phyloP scores from a whole-genome alignment of 2,329 filamentous ascomycete species.

The Zymoseptoria brevis region DNA sequence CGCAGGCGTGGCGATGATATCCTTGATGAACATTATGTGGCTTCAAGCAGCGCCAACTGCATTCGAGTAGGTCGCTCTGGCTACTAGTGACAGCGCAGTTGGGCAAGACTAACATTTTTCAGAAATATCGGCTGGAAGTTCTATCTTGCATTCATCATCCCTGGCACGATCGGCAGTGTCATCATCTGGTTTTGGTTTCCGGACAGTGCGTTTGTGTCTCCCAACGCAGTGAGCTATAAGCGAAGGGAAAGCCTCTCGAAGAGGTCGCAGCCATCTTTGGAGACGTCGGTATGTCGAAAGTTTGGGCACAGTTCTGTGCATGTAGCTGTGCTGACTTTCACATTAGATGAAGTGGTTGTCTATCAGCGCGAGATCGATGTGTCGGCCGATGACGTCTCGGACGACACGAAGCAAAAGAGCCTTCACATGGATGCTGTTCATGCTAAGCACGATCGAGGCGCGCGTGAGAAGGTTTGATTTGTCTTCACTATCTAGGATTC shows the following conservation, averaged over 20 bases:
- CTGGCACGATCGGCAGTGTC: slow-evolving; percentile 10
- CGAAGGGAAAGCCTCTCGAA: slow-evolving; percentile 14
- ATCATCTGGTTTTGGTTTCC: slow-evolving; percentile 14
- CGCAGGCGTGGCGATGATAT: slow-evolving; percentile 16
- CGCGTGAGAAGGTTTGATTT: background rate
- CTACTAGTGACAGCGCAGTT: background rate
- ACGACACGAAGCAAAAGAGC: background rate
- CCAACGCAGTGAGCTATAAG: background rate
- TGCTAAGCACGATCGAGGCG: background rate
- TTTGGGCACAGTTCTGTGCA: too few species aligned
- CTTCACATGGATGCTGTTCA: background rate
- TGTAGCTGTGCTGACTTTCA: background rate
- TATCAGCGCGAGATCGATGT: slow-evolving; percentile 6
- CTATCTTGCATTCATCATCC: slow-evolving; percentile 15
- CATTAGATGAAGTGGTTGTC: slow-evolving; percentile 7
- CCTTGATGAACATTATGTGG: slow-evolving; percentile 21
- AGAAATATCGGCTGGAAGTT: slow-evolving; percentile 14
- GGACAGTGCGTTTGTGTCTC: slow-evolving; percentile 1
- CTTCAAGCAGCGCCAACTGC: slow-evolving; percentile 15
- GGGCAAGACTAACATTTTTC: background rate
- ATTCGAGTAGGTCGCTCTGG: background rate
- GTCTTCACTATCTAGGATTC: too few species aligned
- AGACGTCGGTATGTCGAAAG: slow-evolving; percentile 1
- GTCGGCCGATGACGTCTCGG: background rate
- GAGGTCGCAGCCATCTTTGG: slow-evolving; percentile 17